Base-by-base conservation (phyloP, 1,139 yeast genomes). In the Candida labiduridarum region DNA sequence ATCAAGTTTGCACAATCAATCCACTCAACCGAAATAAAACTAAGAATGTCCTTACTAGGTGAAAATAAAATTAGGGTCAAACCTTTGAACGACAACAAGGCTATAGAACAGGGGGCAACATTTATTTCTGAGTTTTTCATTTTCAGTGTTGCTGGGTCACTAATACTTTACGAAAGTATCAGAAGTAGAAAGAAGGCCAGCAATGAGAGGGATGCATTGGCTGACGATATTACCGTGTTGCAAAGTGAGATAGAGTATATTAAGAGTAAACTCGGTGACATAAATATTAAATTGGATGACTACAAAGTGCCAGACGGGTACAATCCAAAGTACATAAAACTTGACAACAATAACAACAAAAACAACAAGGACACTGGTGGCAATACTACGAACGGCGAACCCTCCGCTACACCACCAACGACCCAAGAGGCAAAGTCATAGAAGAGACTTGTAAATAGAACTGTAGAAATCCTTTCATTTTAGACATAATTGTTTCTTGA, bases 81-180 rank as follows among this genome's bases (percentile, higher is more conserved):
- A 44, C 96, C 96, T 0, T 76, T 90, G 60, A 90, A 89, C 62
- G 96, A 90, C 58, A 84, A 85, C 22, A 85, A 84, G 62, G 97
- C 97, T 41, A 82, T 90, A 42, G 96, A 90, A 54, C 83, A 78
- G 51, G 96, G 96, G 1, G 96, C 96, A 44, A 86, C 80, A 45
- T 83, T 89, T 61, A 68, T 90, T 7, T 85, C 94, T 39, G 96
- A 90, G 64, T 66, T 84, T 35, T 86, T 90, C 60, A 84, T 90
- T 35, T 90, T 90, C 59, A 65, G 75, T 55, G 95, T 89, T 22
- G 96, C 96, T 2, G 96, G 96, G 5, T 79, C 86, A 1, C 74
- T 88, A 48, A 85, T 90, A n/a, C 63, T 89, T 25, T 89, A 79
- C 63, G 97, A 90, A 63, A 79, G 89, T 44, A 76, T 79, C 59